Evolutionary conservation across 2,329 filamentous ascomycete genomes (phyloP), one percentile per base, ranked within the genome.

Genomic region (Byssoonygena ceratinophila): DNA sequence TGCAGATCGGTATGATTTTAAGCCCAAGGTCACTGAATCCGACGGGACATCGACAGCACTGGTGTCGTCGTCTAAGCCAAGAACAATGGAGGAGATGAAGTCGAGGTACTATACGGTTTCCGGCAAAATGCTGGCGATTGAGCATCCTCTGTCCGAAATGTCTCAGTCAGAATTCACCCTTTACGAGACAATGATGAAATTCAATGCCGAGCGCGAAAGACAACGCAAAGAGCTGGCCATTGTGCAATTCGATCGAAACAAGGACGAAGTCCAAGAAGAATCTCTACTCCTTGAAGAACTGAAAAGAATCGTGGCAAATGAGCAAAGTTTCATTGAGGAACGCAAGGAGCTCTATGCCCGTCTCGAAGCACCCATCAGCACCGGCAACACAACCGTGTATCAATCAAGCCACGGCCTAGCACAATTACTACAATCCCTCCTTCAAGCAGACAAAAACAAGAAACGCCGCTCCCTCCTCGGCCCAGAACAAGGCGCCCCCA

Each of bases 261-360:
- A 83, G 57, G 88, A 95, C 57, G 91, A 98, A 69, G 86, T 91
- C 23, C 83, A 87, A 57, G 92, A 98, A 67, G 92, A 98, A 70
- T 86, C 94, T 61, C 84, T 87, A 31, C 73, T 98, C 2, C 77
- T 98, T 16, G 78, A 91, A 54, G 92, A 98, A 65, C 80, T 98
- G 52, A 89, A 94, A 63, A 84, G 92, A 54, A 97, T 98, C 59
- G 80, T 94, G 63, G 83, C 86, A 57, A 83, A 89, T 55, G 87
- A 90, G 58, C 86, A 92, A 59, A 83, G 82, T 53, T 84, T 97
- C 64, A 87, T 94, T 64, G 83, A 87, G 59, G 89, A 96, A 65
- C 84, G 92, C 51, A 82, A 84, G 59, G 90, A 95, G 66, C 79
- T 94, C 41, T 95, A 91, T 70, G 80, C 82, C 57, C 81, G 91